Evolutionary conservation across 1,284 basidiomycete species (phyloP), one percentile per base, ranked within the genome.

Genomic region (Wallemia hederae): DNA sequence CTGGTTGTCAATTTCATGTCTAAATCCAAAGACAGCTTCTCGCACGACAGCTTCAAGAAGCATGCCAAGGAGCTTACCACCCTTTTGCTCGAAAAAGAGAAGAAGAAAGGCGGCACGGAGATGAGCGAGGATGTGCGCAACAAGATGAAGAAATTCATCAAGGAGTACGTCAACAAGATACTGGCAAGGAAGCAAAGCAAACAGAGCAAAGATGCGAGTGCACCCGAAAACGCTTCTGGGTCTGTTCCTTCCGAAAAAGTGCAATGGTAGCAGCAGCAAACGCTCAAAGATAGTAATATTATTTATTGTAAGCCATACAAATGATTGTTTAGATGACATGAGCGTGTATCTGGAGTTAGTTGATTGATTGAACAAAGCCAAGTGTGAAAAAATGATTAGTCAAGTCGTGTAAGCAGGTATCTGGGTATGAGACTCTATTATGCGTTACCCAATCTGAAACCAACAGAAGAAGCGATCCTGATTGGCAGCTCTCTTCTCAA

Each of bases 101-200:
- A 89, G 73, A 90, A 87, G 69, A 77, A 77, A 58, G 76, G 89
- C 57, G 85, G 89, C 5, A 59, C 59, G 5, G 60, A 76, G 11
- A 75, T 98, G 11, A 80, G 85, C 0, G 83, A 88, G 0, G 89
- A 96, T 63, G 97, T 97, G 69, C 73, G 77, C 56, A 68, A 70
- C 58, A 97, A 97, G 74, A 89, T 98, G 69, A 94, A 90, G 72
- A 80, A 84, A 65, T 99, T 92, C 69, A 77, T 85, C 39, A 89
- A 91, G 69, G 88, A 92, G 59, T 98, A 82, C 67, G 80, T 85
- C 60, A 69, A 72, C 59, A 85, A 85, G 70, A 69, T 84, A 14
- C 39, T 49, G 9, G 39, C 39, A n/a, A 49, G 39, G n/a, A 49
- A 49, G n/a, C 14, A 49, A n/a, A 22, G 14, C 11, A 49, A 49